Conservation (phyloP, 441 rosid genomes). For the Erodium texanum region DNA sequence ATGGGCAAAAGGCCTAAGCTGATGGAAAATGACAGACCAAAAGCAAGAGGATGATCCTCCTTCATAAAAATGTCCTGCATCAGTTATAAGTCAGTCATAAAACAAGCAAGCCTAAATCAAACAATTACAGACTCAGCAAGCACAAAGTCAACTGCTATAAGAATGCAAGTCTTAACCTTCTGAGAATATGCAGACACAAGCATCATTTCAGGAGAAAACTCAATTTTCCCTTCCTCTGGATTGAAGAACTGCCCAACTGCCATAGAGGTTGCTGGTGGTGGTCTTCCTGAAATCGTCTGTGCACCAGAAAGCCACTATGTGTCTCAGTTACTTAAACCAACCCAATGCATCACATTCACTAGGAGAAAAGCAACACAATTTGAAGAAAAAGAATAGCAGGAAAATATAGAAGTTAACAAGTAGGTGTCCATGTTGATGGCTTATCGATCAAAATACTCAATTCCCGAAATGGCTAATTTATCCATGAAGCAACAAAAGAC, state of each 20-base stretch:
- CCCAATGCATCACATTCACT: constrained; percentile 17
- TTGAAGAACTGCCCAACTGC: constrained; percentile 96
- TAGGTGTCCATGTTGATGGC: background rate
- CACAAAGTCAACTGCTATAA: constrained; percentile 9
- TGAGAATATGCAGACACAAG: constrained; percentile 59
- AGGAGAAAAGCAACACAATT: constrained; percentile 8
- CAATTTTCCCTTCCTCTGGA: constrained; percentile 65
- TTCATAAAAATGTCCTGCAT: constrained; percentile 52
- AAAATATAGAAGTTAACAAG: background rate
- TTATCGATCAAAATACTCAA: constrained; percentile 4
- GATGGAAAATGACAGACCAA: constrained; percentile 63
- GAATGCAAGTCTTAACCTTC: constrained; percentile 41
- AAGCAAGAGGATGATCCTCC: constrained; percentile 91
- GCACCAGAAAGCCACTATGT: constrained; percentile 27
- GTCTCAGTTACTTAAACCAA: constrained; percentile 22
- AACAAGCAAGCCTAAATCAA: constrained; percentile 15
- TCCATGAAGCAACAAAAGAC: constrained; percentile 3
- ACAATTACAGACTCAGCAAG: constrained; percentile 11
- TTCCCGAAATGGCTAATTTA: background rate
- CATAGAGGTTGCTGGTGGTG: constrained; percentile 97
- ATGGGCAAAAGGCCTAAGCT: constrained; percentile 86
- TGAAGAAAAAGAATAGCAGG: constrained; percentile 1
- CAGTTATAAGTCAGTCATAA: constrained; percentile 22
- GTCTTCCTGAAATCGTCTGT: constrained; percentile 85
- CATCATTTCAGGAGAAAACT: constrained; percentile 52